Percentiles rank a stretch among this genome's conserved stretches.
Evolutionary conservation across 2,329 filamentous ascomycete genomes (phyloP).

Genomic region (Pyrenochaeta sp.): DNA sequence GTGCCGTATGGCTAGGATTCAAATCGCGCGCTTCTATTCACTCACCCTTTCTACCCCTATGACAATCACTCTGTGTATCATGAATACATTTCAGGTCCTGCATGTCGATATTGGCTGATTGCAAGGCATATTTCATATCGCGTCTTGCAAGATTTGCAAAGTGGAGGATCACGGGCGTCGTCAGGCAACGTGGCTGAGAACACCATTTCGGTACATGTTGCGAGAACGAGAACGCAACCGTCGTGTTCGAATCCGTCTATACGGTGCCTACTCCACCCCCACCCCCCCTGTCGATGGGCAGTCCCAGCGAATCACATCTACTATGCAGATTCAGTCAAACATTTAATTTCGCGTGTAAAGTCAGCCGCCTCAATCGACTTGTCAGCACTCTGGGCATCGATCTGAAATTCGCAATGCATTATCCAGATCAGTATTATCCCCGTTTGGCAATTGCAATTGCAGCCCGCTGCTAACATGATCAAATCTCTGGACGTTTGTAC

Average conservation of each 20-base stretch:
- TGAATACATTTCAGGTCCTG: conserved; percentile 1
- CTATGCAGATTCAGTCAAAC: conserved; percentile 13
- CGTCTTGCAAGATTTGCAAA: conserved; percentile 10
- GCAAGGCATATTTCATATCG: conserved; percentile 12
- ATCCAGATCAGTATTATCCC: conserved; percentile 12
- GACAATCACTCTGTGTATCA: conserved; percentile 4
- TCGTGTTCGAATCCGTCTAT: conserved; percentile 25
- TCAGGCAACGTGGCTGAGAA: conserved; percentile 42
- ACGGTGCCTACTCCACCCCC: conserved; percentile 16
- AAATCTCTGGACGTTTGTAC: conserved; percentile 1
- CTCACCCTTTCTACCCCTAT: not conserved
- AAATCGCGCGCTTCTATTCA: not conserved
- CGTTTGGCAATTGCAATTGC: conserved; percentile 17
- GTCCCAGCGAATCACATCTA: not conserved
- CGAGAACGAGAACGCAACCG: conserved; percentile 33
- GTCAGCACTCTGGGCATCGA: conserved; percentile 23
- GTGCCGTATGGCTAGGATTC: conserved; percentile 6
- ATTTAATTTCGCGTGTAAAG: conserved; percentile 28
- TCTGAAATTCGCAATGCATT: conserved; percentile 8
- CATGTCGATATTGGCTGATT: conserved; percentile 2
- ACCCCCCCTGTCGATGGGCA: conserved; percentile 2
- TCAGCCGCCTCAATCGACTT: conserved; percentile 28
- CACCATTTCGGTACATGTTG: conserved; percentile 32
- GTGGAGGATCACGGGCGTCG: conserved; percentile 28
- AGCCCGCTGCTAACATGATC: conserved; percentile 13